Evolutionary conservation across 345 rosid genomes (phyloP).

Genomic region (Populus simonii): DNA sequence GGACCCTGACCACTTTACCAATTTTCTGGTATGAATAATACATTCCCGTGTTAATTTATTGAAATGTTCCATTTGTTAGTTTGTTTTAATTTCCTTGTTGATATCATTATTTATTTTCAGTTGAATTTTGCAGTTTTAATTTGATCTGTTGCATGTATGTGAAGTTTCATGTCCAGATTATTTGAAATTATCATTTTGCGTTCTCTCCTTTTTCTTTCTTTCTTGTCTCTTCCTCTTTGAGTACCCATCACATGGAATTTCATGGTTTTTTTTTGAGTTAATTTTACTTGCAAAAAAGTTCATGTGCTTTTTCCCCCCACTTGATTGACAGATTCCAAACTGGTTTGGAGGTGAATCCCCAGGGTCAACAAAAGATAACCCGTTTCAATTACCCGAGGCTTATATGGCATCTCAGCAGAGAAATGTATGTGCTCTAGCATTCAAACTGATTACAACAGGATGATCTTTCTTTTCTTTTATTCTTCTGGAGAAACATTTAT

Average conservation of each 20-base stretch:
- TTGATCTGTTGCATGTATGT: not conserved
- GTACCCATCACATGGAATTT: not conserved
- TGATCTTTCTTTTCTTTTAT: not conserved
- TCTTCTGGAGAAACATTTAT: not conserved
- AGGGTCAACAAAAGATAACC: slow-evolving; percentile 79
- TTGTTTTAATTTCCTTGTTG: not conserved
- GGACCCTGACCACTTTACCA: slow-evolving; percentile 90
- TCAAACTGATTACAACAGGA: not conserved
- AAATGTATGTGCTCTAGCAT: slow-evolving; percentile 46
- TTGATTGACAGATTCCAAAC: slow-evolving; percentile 72
- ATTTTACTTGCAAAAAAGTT: not conserved
- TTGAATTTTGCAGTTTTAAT: not conserved
- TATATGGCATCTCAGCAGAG: slow-evolving; percentile 74
- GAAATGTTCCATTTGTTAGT: not conserved
- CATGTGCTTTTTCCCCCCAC: not conserved
- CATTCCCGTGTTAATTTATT: not conserved
- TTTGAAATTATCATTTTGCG: not conserved
- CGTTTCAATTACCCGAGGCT: slow-evolving; percentile 73
- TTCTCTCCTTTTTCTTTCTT: not conserved
- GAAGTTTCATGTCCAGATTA: not conserved
- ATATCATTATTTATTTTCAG: not conserved
- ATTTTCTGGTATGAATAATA: slow-evolving; percentile 65
- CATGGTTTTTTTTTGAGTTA: not conserved
- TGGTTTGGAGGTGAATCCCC: slow-evolving; percentile 72
- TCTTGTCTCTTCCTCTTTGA: not conserved